Percentiles rank a stretch among this genome's conserved stretches.
phyloP scores from a whole-genome alignment of 768 basidiomycete genomes.

The Boletus reticulatus region DNA sequence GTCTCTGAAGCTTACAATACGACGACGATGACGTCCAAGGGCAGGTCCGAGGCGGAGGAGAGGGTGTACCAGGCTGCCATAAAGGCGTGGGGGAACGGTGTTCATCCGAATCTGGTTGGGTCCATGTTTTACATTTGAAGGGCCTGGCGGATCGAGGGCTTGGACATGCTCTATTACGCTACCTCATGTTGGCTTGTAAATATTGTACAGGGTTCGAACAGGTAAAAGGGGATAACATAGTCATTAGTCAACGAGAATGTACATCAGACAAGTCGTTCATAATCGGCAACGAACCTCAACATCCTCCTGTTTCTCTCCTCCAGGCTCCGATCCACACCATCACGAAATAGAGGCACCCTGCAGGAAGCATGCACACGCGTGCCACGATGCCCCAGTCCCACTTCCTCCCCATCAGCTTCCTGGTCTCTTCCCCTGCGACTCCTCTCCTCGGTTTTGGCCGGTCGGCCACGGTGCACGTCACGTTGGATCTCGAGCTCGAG shows the following conservation, averaged over 20 bases:
- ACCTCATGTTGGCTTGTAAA: background rate
- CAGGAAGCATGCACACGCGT: slow-evolving; percentile 68
- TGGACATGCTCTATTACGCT: background rate
- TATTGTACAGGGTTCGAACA: too few species aligned
- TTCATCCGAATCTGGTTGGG: slow-evolving; percentile 54
- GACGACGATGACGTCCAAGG: slow-evolving; percentile 36
- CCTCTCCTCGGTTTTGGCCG: slow-evolving; percentile 19
- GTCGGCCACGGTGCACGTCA: slow-evolving; percentile 14
- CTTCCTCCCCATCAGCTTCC: slow-evolving; percentile 46
- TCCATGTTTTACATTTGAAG: slow-evolving; percentile 75
- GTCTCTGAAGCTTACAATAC: slow-evolving; percentile 54
- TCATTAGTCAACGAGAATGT: background rate
- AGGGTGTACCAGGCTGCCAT: slow-evolving; percentile 21
- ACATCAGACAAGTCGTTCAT: background rate
- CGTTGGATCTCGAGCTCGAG: slow-evolving; percentile 4
- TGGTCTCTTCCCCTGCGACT: slow-evolving; percentile 14
- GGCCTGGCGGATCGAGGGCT: background rate
- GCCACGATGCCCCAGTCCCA: slow-evolving; percentile 84
- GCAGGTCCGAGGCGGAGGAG: slow-evolving; percentile 24
- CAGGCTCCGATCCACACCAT: slow-evolving; percentile 70
- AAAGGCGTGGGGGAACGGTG: slow-evolving; percentile 51
- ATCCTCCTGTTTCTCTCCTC: slow-evolving; percentile 35
- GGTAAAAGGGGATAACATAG: too few species aligned
- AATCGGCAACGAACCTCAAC: slow-evolving; percentile 11
- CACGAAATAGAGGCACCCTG: slow-evolving; percentile 69